Conservation (phyloP, 768 basidiomycete genomes). For the Leccinum subgranulosum region DNA sequence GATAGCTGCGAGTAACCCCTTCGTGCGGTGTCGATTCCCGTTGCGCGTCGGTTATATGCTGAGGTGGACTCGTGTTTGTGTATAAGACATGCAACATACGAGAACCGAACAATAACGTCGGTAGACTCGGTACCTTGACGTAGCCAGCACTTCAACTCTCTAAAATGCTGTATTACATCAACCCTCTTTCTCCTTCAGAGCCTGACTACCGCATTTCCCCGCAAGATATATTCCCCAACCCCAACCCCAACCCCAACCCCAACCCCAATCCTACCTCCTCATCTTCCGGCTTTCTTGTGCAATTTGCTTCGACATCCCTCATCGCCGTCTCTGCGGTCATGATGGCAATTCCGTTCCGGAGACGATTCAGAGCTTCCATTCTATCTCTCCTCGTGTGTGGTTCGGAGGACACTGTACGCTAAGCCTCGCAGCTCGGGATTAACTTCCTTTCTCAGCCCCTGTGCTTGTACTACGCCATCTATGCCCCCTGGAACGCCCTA, state of each 20-base stretch:
- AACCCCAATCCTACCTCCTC: constrained; percentile 59
- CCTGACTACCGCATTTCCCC: no score
- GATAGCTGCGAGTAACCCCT: constrained; percentile 51
- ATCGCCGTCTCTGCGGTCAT: constrained; percentile 75
- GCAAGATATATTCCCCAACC: constrained; percentile 32
- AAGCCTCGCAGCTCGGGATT: no score
- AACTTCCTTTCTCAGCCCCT: constrained; percentile 10
- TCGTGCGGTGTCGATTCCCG: background rate
- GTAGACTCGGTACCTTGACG: no score
- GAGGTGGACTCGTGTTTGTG: no score
- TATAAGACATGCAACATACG: background rate
- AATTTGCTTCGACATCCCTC: constrained; percentile 64
- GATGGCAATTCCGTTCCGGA: constrained; percentile 66
- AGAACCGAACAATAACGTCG: no score
- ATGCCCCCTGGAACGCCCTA: constrained; percentile 81
- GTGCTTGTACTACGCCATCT: background rate
- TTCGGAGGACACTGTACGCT: constrained; percentile 42
- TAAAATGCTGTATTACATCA: no score
- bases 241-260: constrained; percentile 8
- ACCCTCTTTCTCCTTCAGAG: no score
- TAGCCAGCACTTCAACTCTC: no score
- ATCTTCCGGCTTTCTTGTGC: constrained; percentile 69
- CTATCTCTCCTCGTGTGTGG: constrained; percentile 66
- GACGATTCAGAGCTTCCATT: constrained; percentile 74
- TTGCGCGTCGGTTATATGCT: background rate